Conservation (phyloP, 192 early-diverging fungal genomes). For the Pilaira anomala region DNA sequence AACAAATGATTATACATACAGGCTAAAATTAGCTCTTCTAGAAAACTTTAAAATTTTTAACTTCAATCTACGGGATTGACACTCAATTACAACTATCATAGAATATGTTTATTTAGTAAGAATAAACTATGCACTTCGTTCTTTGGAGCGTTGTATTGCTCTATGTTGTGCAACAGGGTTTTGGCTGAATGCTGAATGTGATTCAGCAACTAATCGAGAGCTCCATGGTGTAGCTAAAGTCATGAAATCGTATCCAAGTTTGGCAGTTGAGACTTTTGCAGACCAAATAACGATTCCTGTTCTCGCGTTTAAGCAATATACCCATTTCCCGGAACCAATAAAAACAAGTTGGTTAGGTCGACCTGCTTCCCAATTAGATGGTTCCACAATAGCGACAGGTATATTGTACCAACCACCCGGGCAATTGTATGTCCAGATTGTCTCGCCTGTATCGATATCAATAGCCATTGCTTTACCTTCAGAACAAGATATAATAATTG, state of each 20-base stretch:
- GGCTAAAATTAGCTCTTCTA: too few species aligned
- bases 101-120: too few species aligned
- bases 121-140: neutral
- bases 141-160: neutral
- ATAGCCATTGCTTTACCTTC: conserved; percentile 23
- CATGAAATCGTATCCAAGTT: conserved; percentile 10
- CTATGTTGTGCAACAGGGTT: neutral
- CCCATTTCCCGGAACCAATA: conserved; percentile 20
- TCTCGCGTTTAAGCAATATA: conserved; percentile 10
- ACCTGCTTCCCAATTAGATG: neutral
- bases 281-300: conserved; percentile 19
- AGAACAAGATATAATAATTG: conserved; percentile 16
- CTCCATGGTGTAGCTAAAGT: conserved; percentile 20
- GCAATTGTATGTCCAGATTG: conserved; percentile 24
- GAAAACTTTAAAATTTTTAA: too few species aligned
- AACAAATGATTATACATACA: too few species aligned
- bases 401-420: conserved; percentile 21
- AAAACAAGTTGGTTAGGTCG: conserved; percentile 7
- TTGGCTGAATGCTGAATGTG: conserved; percentile 9
- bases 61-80: too few species aligned
- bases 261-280: neutral
- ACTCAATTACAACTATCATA: too few species aligned
- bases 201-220: conserved; percentile 18
- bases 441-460: conserved; percentile 10
- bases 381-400: conserved; percentile 18